These are phyloP conservation scores for Candida pseudocylindracea DNA, from an alignment of 1,139 yeast genomes.

Conservation along the genomic window DNA sequence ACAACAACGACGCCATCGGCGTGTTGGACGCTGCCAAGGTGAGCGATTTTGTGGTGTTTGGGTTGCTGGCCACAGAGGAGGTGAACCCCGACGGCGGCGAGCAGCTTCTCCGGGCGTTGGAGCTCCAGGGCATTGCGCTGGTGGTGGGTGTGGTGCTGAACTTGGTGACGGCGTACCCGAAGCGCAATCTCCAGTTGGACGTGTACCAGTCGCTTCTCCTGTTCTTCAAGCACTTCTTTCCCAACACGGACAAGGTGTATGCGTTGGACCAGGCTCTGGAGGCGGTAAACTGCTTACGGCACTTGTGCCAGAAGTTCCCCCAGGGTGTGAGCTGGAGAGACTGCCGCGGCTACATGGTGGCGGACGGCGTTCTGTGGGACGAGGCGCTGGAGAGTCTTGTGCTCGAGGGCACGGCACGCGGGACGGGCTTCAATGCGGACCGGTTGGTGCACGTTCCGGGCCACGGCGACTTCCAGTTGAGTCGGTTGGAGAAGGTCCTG, in stretches of 20 bases:
- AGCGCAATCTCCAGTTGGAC: conserved; percentile 57
- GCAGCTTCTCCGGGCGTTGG: conserved; percentile 67
- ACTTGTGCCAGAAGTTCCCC: conserved; percentile 71
- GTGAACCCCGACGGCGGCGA: conserved; percentile 70
- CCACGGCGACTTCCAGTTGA: conserved; percentile 71
- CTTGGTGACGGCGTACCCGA: conserved; percentile 39
- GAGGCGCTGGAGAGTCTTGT: conserved; percentile 13
- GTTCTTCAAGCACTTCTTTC: conserved; percentile 78
- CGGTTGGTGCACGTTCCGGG: conserved; percentile 75
- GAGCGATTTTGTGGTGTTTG: conserved; percentile 76
- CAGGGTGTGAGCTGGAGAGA: conserved; percentile 84
- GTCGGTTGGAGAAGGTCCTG: conserved; percentile 30
- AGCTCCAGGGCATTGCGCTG: conserved; percentile 82
- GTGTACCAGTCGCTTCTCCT: conserved; percentile 64
- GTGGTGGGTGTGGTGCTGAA: conserved; percentile 70
- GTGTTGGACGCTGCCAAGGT: conserved; percentile 74
- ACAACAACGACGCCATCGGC: conserved; percentile 38
- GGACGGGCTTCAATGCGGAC: conserved; percentile 59
- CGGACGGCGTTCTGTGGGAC: conserved; percentile 31
- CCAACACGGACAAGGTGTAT: conserved; percentile 57
- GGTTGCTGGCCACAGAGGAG: conserved; percentile 66
- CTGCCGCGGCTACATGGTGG: conserved; percentile 65
- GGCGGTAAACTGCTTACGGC: conserved; percentile 45
- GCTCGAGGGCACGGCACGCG: conserved; percentile 73
- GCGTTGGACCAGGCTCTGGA: conserved; percentile 51